phyloP scores from a whole-genome alignment of 2,329 filamentous ascomycete species.

The Talaromyces marneffei region DNA sequence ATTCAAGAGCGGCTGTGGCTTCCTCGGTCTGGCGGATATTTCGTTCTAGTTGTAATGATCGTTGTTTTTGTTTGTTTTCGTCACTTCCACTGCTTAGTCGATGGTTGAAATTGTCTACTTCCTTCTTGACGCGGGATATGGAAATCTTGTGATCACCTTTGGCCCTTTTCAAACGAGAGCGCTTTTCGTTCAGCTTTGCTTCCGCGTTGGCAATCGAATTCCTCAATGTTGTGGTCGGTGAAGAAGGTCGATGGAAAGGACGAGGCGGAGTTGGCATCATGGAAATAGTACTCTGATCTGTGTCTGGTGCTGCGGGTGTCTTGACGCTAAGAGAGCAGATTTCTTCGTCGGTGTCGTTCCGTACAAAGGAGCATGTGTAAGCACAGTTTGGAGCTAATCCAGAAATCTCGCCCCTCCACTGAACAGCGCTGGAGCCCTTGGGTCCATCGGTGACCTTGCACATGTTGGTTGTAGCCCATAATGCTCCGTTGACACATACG shows the following conservation, averaged over 20 bases:
- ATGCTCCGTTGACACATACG: conserved; percentile 59
- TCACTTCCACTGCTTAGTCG: conserved; percentile 55
- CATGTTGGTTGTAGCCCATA: conserved; percentile 59
- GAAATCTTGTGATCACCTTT: conserved; percentile 58
- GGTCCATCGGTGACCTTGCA: conserved; percentile 41
- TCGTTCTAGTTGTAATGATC: conserved; percentile 56
- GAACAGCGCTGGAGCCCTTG: conserved; percentile 40
- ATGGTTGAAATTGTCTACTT: conserved; percentile 54
- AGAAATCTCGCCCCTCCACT: conserved; percentile 59
- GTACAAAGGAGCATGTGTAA: conserved; percentile 59
- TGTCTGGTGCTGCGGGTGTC: conserved; percentile 54
- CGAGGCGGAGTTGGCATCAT: conserved; percentile 44
- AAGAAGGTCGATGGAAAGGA: conserved; percentile 56
- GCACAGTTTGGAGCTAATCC: conserved; percentile 59
- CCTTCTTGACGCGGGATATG: conserved; percentile 54
- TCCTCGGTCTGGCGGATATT: conserved; percentile 60
- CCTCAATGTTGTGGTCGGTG: conserved; percentile 59
- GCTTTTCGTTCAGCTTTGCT: conserved; percentile 54
- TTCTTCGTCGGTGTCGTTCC: conserved; percentile 51
- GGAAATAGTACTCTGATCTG: conserved; percentile 48
- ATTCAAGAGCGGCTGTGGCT: conserved; percentile 50
- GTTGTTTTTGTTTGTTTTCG: conserved; percentile 58
- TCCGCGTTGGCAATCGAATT: conserved; percentile 60
- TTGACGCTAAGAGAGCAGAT: conserved; percentile 58
- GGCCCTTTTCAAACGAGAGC: conserved; percentile 53